phyloP scores from a whole-genome alignment of 257 asterid genomes.

The Gardenia jasminoides region DNA sequence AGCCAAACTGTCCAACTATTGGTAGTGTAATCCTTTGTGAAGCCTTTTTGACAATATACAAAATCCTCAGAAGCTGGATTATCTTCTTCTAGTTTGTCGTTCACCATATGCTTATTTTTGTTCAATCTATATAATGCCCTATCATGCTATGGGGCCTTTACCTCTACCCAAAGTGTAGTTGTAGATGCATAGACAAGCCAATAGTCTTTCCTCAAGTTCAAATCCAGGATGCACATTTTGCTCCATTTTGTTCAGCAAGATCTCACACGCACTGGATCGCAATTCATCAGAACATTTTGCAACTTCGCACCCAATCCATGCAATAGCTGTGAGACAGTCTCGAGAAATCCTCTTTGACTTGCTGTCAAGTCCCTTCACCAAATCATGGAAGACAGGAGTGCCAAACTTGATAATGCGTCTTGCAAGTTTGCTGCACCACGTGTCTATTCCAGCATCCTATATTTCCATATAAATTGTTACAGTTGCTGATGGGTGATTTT shows the following conservation, averaged over 20 bases:
- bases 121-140: background rate
- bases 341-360: constrained; percentile 60
- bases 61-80: background rate
- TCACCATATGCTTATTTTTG: background rate
- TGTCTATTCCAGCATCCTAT: constrained; percentile 66
- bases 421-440: constrained; percentile 75
- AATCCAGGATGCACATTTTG: constrained; percentile 84
- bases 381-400: constrained; percentile 50
- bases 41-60: background rate
- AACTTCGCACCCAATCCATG: constrained; percentile 89
- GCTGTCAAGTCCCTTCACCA: constrained; percentile 73
- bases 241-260: constrained; percentile 54
- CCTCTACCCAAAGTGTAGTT: constrained; percentile 87
- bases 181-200: constrained; percentile 83
- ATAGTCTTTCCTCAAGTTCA: constrained; percentile 84
- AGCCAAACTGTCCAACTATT: background rate
- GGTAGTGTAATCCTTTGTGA: background rate
- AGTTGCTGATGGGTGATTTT: background rate
- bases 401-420: constrained; percentile 52
- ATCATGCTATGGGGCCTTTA: constrained; percentile 19
- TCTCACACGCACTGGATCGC: constrained; percentile 74
- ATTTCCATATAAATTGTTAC: constrained; percentile 12
- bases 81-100: background rate
- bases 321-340: constrained; percentile 60
- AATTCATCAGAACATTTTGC: constrained; percentile 62